These are phyloP conservation scores for Cetradonia linearis DNA, from an alignment of 495 filamentous ascomycete genomes.

Conservation along the genomic window DNA sequence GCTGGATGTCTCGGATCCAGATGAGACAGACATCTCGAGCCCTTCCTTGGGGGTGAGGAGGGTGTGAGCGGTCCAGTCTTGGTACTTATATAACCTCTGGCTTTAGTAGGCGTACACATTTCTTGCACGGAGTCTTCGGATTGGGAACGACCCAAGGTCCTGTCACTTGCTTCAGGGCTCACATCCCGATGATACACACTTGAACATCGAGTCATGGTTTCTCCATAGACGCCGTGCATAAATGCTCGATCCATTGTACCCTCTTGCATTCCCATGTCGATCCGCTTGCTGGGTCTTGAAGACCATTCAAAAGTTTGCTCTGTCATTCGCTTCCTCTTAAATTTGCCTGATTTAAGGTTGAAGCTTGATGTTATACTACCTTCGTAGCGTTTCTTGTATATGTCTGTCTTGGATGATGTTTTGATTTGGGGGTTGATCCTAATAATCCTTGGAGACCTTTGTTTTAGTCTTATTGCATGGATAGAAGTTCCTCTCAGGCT, in stretches of 20 bases:
- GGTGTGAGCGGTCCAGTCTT: not conserved
- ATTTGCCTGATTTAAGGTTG: not conserved
- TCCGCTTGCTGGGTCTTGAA: not conserved
- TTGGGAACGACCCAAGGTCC: conserved; percentile 1
- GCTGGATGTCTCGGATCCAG: not conserved
- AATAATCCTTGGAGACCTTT: not conserved
- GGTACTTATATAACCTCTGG: not conserved
- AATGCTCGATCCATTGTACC: not conserved
- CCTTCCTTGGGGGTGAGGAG: not conserved
- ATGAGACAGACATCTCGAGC: not conserved
- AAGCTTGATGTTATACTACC: conserved; percentile 1
- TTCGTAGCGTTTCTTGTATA: conserved; percentile 13
- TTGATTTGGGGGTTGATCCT: conserved; percentile 10
- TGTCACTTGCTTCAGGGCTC: not conserved
- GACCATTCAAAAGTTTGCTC: not conserved
- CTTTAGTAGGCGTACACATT: not conserved
- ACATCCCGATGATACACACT: not conserved
- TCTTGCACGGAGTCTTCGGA: not conserved
- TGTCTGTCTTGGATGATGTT: conserved; percentile 6
- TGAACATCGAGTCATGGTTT: not conserved
- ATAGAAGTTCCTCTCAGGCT: conserved; percentile 5
- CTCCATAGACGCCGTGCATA: not conserved
- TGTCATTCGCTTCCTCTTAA: not conserved
- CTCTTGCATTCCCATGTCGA: not conserved
- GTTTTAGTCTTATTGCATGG: not conserved